phyloP scores from a whole-genome alignment of 768 basidiomycete genomes.

The Leucocoprinus sp. region DNA sequence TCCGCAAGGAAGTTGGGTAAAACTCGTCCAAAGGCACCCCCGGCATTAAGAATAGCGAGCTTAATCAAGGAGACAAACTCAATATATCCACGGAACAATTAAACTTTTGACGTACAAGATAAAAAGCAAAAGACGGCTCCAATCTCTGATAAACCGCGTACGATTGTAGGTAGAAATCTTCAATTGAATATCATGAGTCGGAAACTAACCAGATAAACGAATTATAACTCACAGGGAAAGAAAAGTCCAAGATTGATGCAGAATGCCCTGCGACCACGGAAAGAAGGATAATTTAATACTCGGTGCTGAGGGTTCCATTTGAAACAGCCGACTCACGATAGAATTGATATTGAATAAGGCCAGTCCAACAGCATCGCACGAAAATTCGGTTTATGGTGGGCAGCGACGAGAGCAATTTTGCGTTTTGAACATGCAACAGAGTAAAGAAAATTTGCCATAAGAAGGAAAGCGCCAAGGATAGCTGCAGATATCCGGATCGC shows the following conservation, averaged over 20 bases:
- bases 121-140: too few relatives aligned
- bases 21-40: too few relatives aligned
- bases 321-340: constrained; percentile 23
- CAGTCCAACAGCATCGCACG: constrained; percentile 26
- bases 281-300: background rate
- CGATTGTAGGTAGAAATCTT: too few relatives aligned
- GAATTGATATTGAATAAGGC: constrained; percentile 29
- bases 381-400: constrained; percentile 17
- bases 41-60: too few relatives aligned
- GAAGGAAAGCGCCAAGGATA: constrained; percentile 23
- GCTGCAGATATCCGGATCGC: constrained; percentile 30
- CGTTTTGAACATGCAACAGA: constrained; percentile 5
- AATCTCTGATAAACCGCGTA: too few relatives aligned
- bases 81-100: too few relatives aligned
- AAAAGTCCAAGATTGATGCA: constrained; percentile 39
- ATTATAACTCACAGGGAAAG: constrained; percentile 33
- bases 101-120: too few relatives aligned
- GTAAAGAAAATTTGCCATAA: constrained; percentile 24
- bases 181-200: too few relatives aligned
- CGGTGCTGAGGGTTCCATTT: background rate
- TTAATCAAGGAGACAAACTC: too few relatives aligned
- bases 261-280: constrained; percentile 24
- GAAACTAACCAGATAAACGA: too few relatives aligned
- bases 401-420: constrained; percentile 2
- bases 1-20: too few relatives aligned